Evolutionary conservation across 441 rosid species (phyloP), one percentile per base, ranked within the genome.

Genomic region (Arabidopsis hybrid): DNA sequence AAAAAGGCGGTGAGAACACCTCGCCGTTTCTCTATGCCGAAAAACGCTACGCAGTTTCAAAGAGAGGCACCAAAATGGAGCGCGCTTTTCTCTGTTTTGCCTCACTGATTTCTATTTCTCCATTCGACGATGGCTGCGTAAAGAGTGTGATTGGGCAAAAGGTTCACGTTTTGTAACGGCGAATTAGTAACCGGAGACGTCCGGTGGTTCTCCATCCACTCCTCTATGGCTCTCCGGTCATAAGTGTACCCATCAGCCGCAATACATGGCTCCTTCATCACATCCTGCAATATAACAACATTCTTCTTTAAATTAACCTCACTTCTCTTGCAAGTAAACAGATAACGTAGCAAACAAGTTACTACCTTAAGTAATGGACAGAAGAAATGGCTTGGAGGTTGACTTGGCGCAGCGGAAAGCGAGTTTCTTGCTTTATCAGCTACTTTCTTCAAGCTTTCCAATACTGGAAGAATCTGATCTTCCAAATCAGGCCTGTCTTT

Each of bases 201-300:
- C 29, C 86, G 85, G 13, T 83, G 80, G 35, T 77, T 67, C 80
- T 80, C 82, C 42, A 90, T 81, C 99, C 97, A 94, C 72, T 80
- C 79, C 84, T 81, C 88, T 1, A 94, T 90, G 60, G 93, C 95
- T 66, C 63, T 73, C 12, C 89, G 85, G 51, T 94, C 97, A 5
- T 94, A 91, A 1, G 88, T 89, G 77, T 88, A 91, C 6, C 99
- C 99, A 73, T 94, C 97, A 11, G 97, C 88, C 39, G 99, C 97
- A 62, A 94, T 93, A 76, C 87, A 87, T 13, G 99, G 97, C 10
- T 89, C 97, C 8, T 82, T 78, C 97, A 92, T 94, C 29, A 92
- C 85, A 32, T 85, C 95, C 98, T 94, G 88, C 34, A 69, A 65
- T 35, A 65, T 36, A n/a, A 29, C 36, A 42, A 43, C 29, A 57